These are phyloP conservation scores for Clavariopsis aquatica DNA, from an alignment of 495 filamentous ascomycete species.

Conservation along the genomic window DNA sequence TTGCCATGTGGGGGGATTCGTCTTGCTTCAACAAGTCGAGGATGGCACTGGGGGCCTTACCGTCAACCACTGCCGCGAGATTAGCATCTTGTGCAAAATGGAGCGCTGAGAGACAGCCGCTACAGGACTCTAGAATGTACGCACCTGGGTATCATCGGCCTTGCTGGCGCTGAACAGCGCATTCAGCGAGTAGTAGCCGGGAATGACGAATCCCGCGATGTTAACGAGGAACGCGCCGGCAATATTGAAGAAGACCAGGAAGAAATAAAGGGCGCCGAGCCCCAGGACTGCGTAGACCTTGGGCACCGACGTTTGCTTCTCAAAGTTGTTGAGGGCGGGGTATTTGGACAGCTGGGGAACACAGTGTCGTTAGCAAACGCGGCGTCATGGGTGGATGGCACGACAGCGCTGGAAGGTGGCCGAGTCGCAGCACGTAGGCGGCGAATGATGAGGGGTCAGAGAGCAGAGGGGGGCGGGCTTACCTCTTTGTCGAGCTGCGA, in stretches of 20 bases:
- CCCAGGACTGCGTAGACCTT: constrained; percentile 96
- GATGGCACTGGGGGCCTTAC: constrained; percentile 50
- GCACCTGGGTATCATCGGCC: constrained; percentile 86
- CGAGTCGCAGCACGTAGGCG: neutral
- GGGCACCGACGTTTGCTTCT: constrained; percentile 90
- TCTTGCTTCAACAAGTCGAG: neutral
- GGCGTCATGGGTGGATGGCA: neutral
- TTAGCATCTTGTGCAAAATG: constrained; percentile 27
- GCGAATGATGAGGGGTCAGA: neutral
- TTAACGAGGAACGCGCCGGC: constrained; percentile 96
- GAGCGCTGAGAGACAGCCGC: constrained; percentile 10
- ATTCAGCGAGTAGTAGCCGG: constrained; percentile 91
- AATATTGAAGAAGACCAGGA: constrained; percentile 99
- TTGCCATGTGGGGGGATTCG: neutral
- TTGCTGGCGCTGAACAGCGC: constrained; percentile 82
- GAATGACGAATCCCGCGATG: constrained; percentile 88
- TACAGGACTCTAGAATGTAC: constrained; percentile 32
- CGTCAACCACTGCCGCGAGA: constrained; percentile 60
- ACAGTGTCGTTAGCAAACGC: constrained; percentile 11
- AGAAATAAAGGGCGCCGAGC: constrained; percentile 84
- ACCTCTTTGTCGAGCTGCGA: constrained; percentile 98
- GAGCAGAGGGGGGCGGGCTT: constrained; percentile 40
- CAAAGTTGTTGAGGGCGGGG: constrained; percentile 89
- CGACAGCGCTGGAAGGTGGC: neutral
- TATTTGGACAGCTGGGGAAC: constrained; percentile 86